Evolutionary conservation across 2,329 filamentous ascomycete species (phyloP), one percentile per base, ranked within the genome.

Genomic region (Trichoderma gracile): DNA sequence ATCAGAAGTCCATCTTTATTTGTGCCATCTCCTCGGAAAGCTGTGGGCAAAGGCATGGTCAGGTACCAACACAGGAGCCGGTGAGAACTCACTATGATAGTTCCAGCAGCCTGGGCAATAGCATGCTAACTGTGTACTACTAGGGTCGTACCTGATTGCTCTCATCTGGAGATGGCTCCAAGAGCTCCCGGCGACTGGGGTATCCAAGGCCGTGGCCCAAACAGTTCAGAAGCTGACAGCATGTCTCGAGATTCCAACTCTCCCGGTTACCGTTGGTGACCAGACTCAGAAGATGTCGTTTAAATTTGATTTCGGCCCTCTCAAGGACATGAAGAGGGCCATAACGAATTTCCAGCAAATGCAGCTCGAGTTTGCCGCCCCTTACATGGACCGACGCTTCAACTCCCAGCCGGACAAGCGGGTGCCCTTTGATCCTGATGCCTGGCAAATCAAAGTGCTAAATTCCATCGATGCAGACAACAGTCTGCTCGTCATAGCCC

Each of bases 331-430:
- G n/a, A 23, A 23, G 0, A 40, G 45, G 12, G 0, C 5, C 2
- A 43, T 50, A 19, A 0, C 7, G 5, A 43, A 49, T 17, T 46
- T 47, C 21, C 59, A 40, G 3, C 43, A 54, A 42, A 91, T 93
- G 66, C 89, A 93, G 70, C 78, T 93, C 12, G 75, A 84, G 9
- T 79, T 90, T 71, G 89, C 85, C 55, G 90, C 89, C 0, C 89
- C 90, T 0, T 92, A 90, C 70, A 82, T 93, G 74, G 89, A 93
- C 69, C 81, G 90, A n/a, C 87, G 83, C 68, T 89, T 92, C 70
- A 88, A 90, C 70, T 87, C 89, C 0, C 79, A 79, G 14, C 82
- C 85, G 0, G 91, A 93, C 72, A 67, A 79, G n/a, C 84, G 91
- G 65, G 89, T 92, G 0, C 74, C 78, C 1, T 94, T 94, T 71